Evolutionary conservation across 352 stramenopile species (phyloP).

Genomic region (Globisporangium viniferum): DNA sequence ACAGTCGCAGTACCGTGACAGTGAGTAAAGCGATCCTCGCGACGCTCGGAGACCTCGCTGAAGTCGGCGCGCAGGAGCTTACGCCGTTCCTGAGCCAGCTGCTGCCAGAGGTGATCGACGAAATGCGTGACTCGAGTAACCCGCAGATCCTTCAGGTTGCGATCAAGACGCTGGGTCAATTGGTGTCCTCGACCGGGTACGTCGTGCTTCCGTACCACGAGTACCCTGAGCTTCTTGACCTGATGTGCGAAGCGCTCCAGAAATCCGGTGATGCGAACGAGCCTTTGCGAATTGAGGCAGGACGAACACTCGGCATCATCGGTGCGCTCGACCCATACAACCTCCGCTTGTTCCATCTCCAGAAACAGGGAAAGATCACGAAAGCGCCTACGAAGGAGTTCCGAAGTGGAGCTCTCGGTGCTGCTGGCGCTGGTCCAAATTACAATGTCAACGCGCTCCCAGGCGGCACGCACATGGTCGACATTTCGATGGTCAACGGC

Average conservation of each 20-base stretch:
- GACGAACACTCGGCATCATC: constrained; percentile 74
- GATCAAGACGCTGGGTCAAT: constrained; percentile 81
- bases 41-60: constrained; percentile 76
- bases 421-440: constrained; percentile 26
- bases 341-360: constrained; percentile 75
- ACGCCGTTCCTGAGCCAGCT: constrained; percentile 82
- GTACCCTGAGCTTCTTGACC: constrained; percentile 79
- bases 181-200: constrained; percentile 82
- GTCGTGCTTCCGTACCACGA: constrained; percentile 84
- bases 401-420: constrained; percentile 37
- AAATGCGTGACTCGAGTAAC: constrained; percentile 84
- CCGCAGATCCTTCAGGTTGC: constrained; percentile 82
- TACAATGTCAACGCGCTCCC: constrained; percentile 15
- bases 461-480: constrained; percentile 16
- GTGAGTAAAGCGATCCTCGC: constrained; percentile 85
- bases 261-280: constrained; percentile 81
- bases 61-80: constrained; percentile 74
- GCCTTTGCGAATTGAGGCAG: constrained; percentile 73
- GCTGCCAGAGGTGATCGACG: constrained; percentile 84
- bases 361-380: constrained; percentile 74
- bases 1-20: constrained; percentile 71
- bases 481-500: constrained; percentile 20
- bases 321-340: constrained; percentile 86
- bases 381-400: constrained; percentile 76
- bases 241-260: constrained; percentile 73